Evolutionary conservation across 108 stramenopile genomes (phyloP).

Genomic region (Cyclotella kingstonii): DNA sequence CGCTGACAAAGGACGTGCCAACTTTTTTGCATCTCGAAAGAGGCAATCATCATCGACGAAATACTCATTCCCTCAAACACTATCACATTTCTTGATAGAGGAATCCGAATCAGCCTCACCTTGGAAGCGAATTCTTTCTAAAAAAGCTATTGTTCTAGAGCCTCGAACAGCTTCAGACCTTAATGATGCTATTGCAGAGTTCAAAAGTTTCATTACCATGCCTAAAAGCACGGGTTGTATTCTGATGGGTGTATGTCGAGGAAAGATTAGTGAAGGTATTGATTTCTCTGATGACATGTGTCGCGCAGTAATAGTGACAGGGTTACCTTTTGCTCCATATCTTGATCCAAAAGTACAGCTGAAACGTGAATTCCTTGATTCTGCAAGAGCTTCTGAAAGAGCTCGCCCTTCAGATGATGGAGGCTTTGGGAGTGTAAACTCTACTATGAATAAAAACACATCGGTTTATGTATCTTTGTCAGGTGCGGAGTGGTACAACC

Average conservation of each 20-base stretch:
- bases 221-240: slow-evolving; percentile 77
- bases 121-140: slow-evolving; percentile 70
- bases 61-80: slow-evolving; percentile 41
- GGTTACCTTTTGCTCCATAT: slow-evolving; percentile 94
- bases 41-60: slow-evolving; percentile 28
- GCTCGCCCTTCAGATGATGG: slow-evolving; percentile 58
- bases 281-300: slow-evolving; percentile 94
- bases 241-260: slow-evolving; percentile 93
- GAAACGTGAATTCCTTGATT: slow-evolving; percentile 92
- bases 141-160: slow-evolving; percentile 80
- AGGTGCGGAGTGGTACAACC: slow-evolving; percentile 96
- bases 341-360: slow-evolving; percentile 93
- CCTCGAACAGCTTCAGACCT: slow-evolving; percentile 77
- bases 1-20: slow-evolving; percentile 35
- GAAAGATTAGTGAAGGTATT: slow-evolving; percentile 67
- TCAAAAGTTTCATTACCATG: slow-evolving; percentile 73
- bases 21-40: slow-evolving; percentile 51
- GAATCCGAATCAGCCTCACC: slow-evolving; percentile 45
- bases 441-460: neutral
- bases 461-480: slow-evolving; percentile 50
- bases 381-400: slow-evolving; percentile 45
- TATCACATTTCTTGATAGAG: slow-evolving; percentile 34
- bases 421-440: slow-evolving; percentile 57
- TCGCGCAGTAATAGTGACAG: slow-evolving; percentile 95
- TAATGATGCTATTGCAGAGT: slow-evolving; percentile 85